These are phyloP conservation scores for Gentiana straminea DNA, from an alignment of 257 asterid genomes.

Conservation along the genomic window DNA sequence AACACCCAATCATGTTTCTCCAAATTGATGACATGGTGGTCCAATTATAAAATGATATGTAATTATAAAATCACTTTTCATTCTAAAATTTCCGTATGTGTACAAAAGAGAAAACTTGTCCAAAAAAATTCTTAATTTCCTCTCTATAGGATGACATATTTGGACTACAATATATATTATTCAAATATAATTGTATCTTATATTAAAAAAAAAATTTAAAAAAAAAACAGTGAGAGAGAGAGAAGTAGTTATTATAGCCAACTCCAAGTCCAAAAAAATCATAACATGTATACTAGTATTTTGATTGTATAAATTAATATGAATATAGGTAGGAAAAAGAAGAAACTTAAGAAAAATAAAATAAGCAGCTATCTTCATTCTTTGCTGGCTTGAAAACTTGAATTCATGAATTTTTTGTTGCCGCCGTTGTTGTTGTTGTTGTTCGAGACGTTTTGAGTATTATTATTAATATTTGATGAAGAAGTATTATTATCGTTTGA, in stretches of 20 bases:
- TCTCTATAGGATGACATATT: conserved; percentile 6
- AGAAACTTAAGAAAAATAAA: background rate
- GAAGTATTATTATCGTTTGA: conserved; percentile 11
- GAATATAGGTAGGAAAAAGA: background rate
- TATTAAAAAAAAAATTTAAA: background rate
- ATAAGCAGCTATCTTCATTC: background rate
- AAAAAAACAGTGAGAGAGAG: background rate
- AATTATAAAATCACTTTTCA: conserved; percentile 7
- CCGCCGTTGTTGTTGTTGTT: conserved; percentile 33
- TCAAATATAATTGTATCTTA: too few relatives aligned
- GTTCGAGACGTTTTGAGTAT: conserved; percentile 21
- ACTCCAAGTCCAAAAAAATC: conserved; percentile 6
- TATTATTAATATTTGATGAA: conserved; percentile 10
- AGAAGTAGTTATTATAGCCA: background rate
- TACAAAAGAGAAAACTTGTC: conserved; percentile 17
- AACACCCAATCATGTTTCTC: too few relatives aligned
- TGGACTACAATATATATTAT: conserved; percentile 20
- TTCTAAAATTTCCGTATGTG: conserved; percentile 26
- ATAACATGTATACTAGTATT: background rate
- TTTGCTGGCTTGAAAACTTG: conserved; percentile 32
- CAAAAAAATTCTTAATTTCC: conserved; percentile 3
- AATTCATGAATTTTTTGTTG: conserved; percentile 26
- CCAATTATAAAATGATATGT: conserved; percentile 1
- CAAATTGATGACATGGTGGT: too few relatives aligned
- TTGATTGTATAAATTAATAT: background rate